Base-by-base conservation (phyloP, 805 yeast species). In the Metschnikowia lunata region DNA sequence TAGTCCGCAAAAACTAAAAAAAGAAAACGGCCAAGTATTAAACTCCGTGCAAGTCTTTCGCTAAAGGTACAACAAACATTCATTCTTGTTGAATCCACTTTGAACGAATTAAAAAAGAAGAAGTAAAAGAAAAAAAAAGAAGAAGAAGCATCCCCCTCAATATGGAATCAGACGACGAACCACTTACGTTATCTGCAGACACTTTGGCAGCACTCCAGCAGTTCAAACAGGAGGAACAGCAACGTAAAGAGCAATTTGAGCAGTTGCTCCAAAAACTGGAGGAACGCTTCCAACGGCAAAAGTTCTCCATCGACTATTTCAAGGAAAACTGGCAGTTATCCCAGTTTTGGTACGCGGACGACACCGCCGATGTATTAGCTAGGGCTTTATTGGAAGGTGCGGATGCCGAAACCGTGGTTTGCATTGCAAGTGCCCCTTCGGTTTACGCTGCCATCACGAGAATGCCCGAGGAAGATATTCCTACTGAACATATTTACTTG, bases 291-390 rank as follows among this genome's bases (percentile, higher is more conserved):
- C 75, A 71, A n/a, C 55, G 58, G n/a, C 62, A 63, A 40, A 53
- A 48, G 40, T 46, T 76, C 43, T 77, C 81, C 15, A 90, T 90
- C 63, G 87, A 83, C 42, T 72, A 79, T 32, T 89, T 89, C 62
- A 74, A 85, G 58, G 97, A 89, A 63, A 96, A 89, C 64, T 89
- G 97, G 97, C 93, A 88, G 58, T 71, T 90, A 32, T 88, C 96
- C 1, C 97, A 89, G 63, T 89, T 89, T 66, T 89, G 97, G 89
- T 89, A 88, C 59, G 68, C 75, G 45, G 90, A 88, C 48, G 64
- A 69, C 3, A 89, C 97, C 0, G 89, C 96, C 0, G 75, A 73
- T 40, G 58, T 65, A 0, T 62, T 88, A 14, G 93, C 88, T 0
- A 77, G 76, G 48, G 93, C 87, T 7, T 67, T 88, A 34, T 63